phyloP scores from a whole-genome alignment of 345 rosid species.

The Atalantia buxifolia region DNA sequence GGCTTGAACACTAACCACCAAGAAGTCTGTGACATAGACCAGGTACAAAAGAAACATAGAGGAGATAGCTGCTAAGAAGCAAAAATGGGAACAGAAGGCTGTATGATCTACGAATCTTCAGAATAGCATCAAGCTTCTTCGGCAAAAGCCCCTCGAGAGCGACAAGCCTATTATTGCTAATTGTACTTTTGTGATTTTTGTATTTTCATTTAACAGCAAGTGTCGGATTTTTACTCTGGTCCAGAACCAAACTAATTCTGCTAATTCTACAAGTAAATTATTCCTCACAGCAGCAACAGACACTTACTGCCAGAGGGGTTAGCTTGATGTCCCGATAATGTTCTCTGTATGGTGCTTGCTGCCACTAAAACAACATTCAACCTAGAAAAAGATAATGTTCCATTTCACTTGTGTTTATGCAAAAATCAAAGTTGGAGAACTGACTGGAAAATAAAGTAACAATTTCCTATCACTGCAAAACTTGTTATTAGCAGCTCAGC shows the following conservation, averaged over 20 bases:
- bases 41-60: no score
- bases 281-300: neutral
- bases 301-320: no score
- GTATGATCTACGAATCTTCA: no score
- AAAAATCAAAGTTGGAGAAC: neutral
- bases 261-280: neutral
- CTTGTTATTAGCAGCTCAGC: neutral
- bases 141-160: neutral
- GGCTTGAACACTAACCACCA: no score
- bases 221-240: neutral
- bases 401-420: neutral
- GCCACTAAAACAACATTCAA: no score
- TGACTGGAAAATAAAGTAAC: neutral
- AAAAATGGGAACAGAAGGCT: neutral
- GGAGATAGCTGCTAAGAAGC: neutral
- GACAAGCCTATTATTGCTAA: neutral
- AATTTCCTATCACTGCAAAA: neutral
- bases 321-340: no score
- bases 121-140: neutral
- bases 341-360: no score
- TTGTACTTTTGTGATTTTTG: no score
- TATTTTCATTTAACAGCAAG: no score
- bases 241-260: neutral
- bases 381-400: neutral
- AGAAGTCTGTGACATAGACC: no score